Base-by-base conservation (phyloP, 768 basidiomycete species). In the Leccinum incarnatum region DNA sequence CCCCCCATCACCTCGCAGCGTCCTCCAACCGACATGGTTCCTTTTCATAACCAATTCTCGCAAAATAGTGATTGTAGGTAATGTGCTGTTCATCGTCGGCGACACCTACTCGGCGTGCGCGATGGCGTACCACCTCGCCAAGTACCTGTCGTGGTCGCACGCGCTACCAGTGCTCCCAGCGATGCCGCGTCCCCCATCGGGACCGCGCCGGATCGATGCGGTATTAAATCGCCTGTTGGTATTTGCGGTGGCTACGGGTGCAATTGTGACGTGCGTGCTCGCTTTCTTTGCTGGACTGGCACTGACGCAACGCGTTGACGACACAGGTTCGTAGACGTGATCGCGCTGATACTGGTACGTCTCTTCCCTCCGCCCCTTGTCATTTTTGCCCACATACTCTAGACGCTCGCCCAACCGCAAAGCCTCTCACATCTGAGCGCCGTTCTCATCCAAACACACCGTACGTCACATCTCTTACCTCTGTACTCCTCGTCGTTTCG, bases 231-330 rank as follows among this genome's bases (percentile, higher is more conserved):
- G 67, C 7, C 60, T 71, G 4, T 53, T 72, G 11, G 17, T 65
- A 0, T 71, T 72, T 42, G 59, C 57, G 1, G 67, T 71, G 14
- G 67, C 71, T 15, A 71, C 70, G 0, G 70, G 70, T 45, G 63
- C 63, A 0, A 17, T 71, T 21, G 70, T 65, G 3, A 64, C 57
- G 70, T 71, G 30, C 59, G 67, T 48, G 46, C 23, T 23, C 23
- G 6, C n/a, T 40, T 40, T 12, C 25, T 17, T 19, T 11, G 12
- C 30, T 6, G 23, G 3, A 4, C 12, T 25, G 23, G 3, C 8
- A 9, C 57, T 59, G 42, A 63, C 46, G 21, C 14, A 32, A 60
- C 49, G 19, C 11, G 1, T 15, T 10, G 4, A 14, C 4, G 4
- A 23, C 36, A 53, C 27, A 71, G 70, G 4, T 23, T 71, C 36